Evolutionary conservation across 352 stramenopile species (phyloP).

Genomic region (Globisporangium nodosum): DNA sequence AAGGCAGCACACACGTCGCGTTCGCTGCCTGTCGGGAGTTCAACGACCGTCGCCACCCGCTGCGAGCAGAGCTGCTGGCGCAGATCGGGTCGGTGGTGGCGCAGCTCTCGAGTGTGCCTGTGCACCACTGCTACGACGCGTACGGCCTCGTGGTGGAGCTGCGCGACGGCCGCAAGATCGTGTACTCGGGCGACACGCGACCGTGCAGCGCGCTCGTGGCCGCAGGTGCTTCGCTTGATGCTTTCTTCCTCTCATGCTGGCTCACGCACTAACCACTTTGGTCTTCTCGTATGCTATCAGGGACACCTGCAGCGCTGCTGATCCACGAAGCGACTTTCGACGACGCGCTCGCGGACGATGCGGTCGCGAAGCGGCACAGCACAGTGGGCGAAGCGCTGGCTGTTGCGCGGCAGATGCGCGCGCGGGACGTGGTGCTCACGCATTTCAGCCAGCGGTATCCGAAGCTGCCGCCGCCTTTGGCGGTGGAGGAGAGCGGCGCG

Average conservation of each 20-base stretch:
- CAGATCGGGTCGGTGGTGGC: constrained; percentile 27
- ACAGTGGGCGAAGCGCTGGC: constrained; percentile 90
- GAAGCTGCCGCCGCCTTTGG: constrained; percentile 35
- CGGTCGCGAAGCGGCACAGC: constrained; percentile 90
- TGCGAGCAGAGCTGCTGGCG: constrained; percentile 20
- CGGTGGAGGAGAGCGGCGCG: neutral
- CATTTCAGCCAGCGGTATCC: constrained; percentile 92
- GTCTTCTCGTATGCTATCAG: constrained; percentile 5
- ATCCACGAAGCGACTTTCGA: constrained; percentile 98
- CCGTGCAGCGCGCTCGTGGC: constrained; percentile 72
- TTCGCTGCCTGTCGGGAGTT: constrained; percentile 48
- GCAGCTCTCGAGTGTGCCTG: constrained; percentile 49
- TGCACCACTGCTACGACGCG: constrained; percentile 79
- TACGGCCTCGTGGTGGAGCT: constrained; percentile 70
- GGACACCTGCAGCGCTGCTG: constrained; percentile 69
- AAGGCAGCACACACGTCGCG: constrained; percentile 11
- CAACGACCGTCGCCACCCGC: constrained; percentile 29
- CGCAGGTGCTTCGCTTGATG: constrained; percentile 18
- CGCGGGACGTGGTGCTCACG: constrained; percentile 89
- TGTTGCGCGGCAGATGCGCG: constrained; percentile 72
- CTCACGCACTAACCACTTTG: neutral
- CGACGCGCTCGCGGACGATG: constrained; percentile 92
- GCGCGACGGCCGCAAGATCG: constrained; percentile 41
- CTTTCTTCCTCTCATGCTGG: neutral
- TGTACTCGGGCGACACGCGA: constrained; percentile 94